Evolutionary conservation across 164 flowering plant genomes (phyloP).

Genomic region (Vitis cinerea): DNA sequence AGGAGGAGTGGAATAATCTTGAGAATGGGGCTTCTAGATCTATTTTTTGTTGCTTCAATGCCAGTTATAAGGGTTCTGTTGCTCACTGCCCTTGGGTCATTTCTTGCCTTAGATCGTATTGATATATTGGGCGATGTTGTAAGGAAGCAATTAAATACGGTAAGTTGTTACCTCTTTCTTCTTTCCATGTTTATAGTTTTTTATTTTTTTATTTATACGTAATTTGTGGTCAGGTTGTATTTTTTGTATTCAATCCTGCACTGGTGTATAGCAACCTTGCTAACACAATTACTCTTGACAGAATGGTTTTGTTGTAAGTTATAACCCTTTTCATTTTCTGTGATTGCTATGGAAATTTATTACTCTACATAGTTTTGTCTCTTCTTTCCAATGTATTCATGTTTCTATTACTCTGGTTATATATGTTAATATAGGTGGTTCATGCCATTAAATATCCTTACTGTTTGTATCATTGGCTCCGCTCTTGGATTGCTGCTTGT

Average conservation of each 20-base stretch:
- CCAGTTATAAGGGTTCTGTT: slow-evolving; percentile 42
- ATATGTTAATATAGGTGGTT: slow-evolving; percentile 38
- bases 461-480: slow-evolving; percentile 39
- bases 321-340: not conserved
- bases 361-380: too few relatives aligned
- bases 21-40: slow-evolving; percentile 29
- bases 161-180: not conserved
- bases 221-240: slow-evolving; percentile 19
- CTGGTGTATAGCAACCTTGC: slow-evolving; percentile 23
- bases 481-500: slow-evolving; percentile 36
- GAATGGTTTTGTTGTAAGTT: slow-evolving; percentile 21
- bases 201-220: not conserved
- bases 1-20: too few relatives aligned
- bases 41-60: slow-evolving; percentile 33
- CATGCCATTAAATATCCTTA: slow-evolving; percentile 45
- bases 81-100: slow-evolving; percentile 35
- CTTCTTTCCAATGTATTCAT: too few relatives aligned
- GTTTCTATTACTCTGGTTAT: not conserved
- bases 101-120: slow-evolving; percentile 38
- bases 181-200: not conserved
- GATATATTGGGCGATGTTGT: slow-evolving; percentile 33
- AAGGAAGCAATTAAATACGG: slow-evolving; percentile 34
- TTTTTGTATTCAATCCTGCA: slow-evolving; percentile 31
- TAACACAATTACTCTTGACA: slow-evolving; percentile 18
- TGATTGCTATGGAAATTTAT: not conserved